phyloP scores from a whole-genome alignment of 2,329 filamentous ascomycete genomes.

The Incumbomyces delicatus region DNA sequence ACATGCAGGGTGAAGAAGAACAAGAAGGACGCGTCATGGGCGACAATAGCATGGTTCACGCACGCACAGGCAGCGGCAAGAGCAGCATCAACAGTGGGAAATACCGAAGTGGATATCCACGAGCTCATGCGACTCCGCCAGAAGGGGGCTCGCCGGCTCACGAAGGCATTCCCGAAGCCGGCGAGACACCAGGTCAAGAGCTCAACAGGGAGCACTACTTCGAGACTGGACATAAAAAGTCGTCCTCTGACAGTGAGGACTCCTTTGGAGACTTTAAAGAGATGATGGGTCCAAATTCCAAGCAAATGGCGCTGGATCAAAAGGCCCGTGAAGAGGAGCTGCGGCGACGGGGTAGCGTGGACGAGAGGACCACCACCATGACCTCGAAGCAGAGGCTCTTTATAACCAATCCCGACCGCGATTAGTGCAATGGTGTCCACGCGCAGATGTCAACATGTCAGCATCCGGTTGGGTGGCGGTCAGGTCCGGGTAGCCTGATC shows the following conservation, averaged over 20 bases:
- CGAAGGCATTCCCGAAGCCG: conserved; percentile 32
- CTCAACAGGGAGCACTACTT: conserved; percentile 22
- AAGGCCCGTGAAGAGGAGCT: conserved; percentile 35
- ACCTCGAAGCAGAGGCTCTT: conserved; percentile 34
- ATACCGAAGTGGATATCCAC: conserved; percentile 37
- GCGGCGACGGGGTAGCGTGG: conserved; percentile 38
- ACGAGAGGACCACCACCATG: conserved; percentile 40
- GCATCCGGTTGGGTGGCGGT: neutral
- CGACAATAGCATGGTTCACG: conserved; percentile 34
- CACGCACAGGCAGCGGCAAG: conserved; percentile 48
- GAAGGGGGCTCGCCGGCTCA: conserved; percentile 18
- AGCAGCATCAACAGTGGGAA: conserved; percentile 45
- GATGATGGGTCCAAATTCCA: conserved; percentile 37
- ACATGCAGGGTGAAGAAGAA: conserved; percentile 81
- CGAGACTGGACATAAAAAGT: conserved; percentile 21
- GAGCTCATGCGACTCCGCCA: conserved; percentile 36
- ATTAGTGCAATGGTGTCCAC: conserved; percentile 21
- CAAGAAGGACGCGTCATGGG: conserved; percentile 43
- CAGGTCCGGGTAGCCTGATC: neutral
- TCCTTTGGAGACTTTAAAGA: conserved; percentile 46
- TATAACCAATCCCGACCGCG: conserved; percentile 39
- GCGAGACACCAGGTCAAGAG: conserved; percentile 29
- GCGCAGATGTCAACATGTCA: too few relatives aligned
- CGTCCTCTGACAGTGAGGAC: conserved; percentile 36
- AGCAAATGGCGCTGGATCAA: conserved; percentile 29